These are phyloP conservation scores for Tilletia caries DNA, from an alignment of 1,284 basidiomycete species.

Conservation along the genomic window DNA sequence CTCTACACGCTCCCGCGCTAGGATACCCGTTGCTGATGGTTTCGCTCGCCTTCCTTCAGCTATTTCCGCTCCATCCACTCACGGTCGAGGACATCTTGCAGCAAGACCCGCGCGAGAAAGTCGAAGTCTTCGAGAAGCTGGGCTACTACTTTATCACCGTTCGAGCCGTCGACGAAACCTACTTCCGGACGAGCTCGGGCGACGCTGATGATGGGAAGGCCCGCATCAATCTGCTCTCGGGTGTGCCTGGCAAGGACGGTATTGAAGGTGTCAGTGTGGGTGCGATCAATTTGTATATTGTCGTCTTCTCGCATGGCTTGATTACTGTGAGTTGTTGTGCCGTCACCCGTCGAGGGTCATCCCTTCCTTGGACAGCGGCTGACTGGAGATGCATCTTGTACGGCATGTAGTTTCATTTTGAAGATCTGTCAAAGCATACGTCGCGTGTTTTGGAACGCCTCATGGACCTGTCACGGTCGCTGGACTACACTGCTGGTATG, in stretches of 20 bases:
- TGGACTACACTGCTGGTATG: conserved; percentile 56
- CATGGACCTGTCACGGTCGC: conserved; percentile 52
- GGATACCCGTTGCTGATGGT: conserved; percentile 8
- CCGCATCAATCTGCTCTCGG: conserved; percentile 61
- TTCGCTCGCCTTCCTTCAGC: conserved; percentile 56
- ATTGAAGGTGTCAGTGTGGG: conserved; percentile 65
- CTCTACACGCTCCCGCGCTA: no score
- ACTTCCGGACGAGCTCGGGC: conserved; percentile 60
- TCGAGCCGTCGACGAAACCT: conserved; percentile 70
- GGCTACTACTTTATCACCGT: conserved; percentile 93
- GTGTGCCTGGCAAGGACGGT: conserved; percentile 61
- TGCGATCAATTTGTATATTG: conserved; percentile 80
- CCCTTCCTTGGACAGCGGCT: no score
- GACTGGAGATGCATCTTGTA: no score
- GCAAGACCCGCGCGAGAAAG: conserved; percentile 86
- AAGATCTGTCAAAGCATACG: conserved; percentile 82
- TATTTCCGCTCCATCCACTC: conserved; percentile 84
- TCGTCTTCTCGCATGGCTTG: conserved; percentile 85
- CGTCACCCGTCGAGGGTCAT: no score
- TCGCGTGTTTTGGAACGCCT: conserved; percentile 71
- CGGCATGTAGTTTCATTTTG: conserved; percentile 75
- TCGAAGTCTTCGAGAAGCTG: conserved; percentile 80
- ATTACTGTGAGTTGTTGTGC: conserved; percentile 73
- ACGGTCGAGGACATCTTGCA: conserved; percentile 95
- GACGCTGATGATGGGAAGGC: conserved; percentile 14